A percentile compares a stretch with the other conserved stretches of the same genome.
These are phyloP conservation scores for Cyanidiococcus yangmingshanensis DNA, from an alignment of 23 red algal species.

Conservation along the genomic window DNA sequence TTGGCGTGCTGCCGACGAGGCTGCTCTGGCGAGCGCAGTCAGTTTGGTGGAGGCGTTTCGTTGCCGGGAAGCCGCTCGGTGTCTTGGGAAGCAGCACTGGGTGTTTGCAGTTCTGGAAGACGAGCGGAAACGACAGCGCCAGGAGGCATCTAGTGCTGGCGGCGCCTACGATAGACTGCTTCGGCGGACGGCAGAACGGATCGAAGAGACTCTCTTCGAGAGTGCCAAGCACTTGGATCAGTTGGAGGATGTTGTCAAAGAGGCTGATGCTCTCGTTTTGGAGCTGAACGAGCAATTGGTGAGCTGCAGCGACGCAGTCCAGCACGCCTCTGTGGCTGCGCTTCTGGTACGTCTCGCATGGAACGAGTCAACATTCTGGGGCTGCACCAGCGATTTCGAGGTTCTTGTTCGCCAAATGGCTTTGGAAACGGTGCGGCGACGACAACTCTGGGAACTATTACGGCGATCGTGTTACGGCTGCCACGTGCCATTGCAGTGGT, in stretches of 20 bases:
- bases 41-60: not conserved
- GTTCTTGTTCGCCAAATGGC: not conserved
- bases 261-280: not conserved
- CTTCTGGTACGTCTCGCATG: not conserved
- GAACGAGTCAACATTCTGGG: not conserved
- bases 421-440: not conserved
- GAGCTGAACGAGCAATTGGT: not conserved
- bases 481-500: not conserved
- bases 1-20: not conserved
- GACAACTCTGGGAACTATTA: not conserved
- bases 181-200: not conserved
- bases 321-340: not conserved
- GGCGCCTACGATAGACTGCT: not conserved
- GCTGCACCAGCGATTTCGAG: not conserved
- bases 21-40: not conserved
- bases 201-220: not conserved
- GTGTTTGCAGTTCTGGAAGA: not conserved
- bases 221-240: not conserved
- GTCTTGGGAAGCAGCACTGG: not conserved
- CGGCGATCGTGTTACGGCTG: constrained; percentile 4
- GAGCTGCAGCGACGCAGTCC: not conserved
- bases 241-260: not conserved
- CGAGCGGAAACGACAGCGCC: not conserved
- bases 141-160: not conserved
- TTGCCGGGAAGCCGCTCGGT: not conserved